Conservation (phyloP, 108 stramenopile genomes). For the Fistulifera solaris region DNA sequence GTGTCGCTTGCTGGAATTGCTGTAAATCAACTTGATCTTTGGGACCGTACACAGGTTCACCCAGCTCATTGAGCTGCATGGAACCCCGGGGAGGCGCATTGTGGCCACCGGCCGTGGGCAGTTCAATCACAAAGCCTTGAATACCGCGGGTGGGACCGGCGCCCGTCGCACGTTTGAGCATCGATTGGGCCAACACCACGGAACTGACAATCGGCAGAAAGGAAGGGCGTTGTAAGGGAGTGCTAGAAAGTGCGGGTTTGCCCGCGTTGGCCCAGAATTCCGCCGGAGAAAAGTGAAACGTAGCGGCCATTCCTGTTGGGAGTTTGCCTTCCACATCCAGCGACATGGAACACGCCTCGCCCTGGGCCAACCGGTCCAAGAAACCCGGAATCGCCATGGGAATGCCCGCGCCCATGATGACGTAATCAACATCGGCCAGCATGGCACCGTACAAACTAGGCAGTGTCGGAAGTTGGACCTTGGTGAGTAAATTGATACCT, state of each 20-base stretch:
- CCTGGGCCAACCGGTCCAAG: slow-evolving; percentile 30
- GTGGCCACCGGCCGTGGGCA: slow-evolving; percentile 38
- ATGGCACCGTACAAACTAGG: slow-evolving; percentile 39
- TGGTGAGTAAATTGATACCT: slow-evolving; percentile 36
- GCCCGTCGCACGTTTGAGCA: slow-evolving; percentile 37
- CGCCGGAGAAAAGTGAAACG: slow-evolving; percentile 22
- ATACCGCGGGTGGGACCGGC: slow-evolving; percentile 33
- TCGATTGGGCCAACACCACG: slow-evolving; percentile 33
- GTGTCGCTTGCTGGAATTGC: slow-evolving; percentile 25
- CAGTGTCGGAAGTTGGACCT: slow-evolving; percentile 36
- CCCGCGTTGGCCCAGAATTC: slow-evolving; percentile 30
- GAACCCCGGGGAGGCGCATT: slow-evolving; percentile 44
- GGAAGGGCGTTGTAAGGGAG: slow-evolving; percentile 20
- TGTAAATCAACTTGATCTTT: slow-evolving; percentile 32
- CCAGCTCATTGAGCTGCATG: slow-evolving; percentile 16
- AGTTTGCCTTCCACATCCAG: slow-evolving; percentile 18
- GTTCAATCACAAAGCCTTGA: slow-evolving; percentile 40
- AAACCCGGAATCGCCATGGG: slow-evolving; percentile 36
- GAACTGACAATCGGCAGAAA: slow-evolving; percentile 44
- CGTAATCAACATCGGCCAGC: slow-evolving; percentile 40
- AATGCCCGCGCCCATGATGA: slow-evolving; percentile 49
- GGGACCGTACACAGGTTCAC: slow-evolving; percentile 33
- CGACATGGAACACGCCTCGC: slow-evolving; percentile 23
- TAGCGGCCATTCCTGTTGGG: neutral
- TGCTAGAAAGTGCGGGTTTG: slow-evolving; percentile 17